Conservation (phyloP, 768 basidiomycete species). For the Tricholoma hemisulphureum region DNA sequence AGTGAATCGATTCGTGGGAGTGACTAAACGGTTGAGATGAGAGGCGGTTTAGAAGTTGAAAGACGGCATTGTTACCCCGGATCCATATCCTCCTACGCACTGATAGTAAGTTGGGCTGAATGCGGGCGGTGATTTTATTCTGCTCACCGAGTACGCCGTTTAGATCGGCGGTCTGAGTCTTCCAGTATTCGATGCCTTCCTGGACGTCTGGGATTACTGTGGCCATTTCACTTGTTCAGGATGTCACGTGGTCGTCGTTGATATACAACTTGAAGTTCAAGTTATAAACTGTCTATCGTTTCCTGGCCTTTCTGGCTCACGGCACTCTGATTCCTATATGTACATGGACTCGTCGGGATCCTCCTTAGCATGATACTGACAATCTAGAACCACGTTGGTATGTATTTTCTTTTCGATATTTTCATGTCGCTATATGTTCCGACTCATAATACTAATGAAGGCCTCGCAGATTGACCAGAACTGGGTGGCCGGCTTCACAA, state of each 20-base stretch:
- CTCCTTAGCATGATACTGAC: too few species aligned
- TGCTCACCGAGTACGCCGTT: conserved; percentile 79
- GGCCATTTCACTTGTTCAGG: conserved; percentile 9
- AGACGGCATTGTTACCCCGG: conserved; percentile 45
- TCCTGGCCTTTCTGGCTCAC: neutral
- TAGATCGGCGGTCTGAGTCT: conserved; percentile 70
- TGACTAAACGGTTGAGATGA: conserved; percentile 46
- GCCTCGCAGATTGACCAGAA: too few species aligned
- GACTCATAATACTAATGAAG: too few species aligned
- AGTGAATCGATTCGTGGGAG: conserved; percentile 89
- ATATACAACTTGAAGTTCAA: neutral
- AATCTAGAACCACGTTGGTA: too few species aligned
- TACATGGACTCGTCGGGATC: too few species aligned
- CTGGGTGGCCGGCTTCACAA: too few species aligned
- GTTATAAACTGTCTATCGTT: neutral
- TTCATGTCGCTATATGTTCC: too few species aligned
- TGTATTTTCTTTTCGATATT: too few species aligned
- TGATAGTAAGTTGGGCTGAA: conserved; percentile 2
- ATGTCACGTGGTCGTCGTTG: conserved; percentile 6
- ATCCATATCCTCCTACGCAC: conserved; percentile 39
- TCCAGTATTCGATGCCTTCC: conserved; percentile 87
- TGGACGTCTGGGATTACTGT: conserved; percentile 58
- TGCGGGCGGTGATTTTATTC: conserved; percentile 12
- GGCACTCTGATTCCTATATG: too few species aligned
- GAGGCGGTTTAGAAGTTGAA: conserved; percentile 8